These are phyloP conservation scores for Pisolithus orientalis DNA, from an alignment of 768 basidiomycete genomes.

Conservation along the genomic window DNA sequence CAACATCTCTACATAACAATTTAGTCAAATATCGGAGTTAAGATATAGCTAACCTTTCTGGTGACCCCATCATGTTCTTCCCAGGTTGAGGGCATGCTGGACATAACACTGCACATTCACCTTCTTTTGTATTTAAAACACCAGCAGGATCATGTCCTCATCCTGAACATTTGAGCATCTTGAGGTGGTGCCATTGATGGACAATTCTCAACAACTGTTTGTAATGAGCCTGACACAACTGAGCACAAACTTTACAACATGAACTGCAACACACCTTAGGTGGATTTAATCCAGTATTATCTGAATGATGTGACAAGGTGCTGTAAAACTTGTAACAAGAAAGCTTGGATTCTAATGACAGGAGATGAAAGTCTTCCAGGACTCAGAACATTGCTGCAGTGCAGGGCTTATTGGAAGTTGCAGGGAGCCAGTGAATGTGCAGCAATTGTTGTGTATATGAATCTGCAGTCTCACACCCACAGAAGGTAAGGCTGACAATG, in stretches of 20 bases:
- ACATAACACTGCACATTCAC: slow-evolving; percentile 21
- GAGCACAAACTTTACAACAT: not conserved
- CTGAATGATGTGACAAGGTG: too few relatives aligned
- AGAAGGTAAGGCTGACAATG: not conserved
- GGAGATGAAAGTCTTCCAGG: too few relatives aligned
- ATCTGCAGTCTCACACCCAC: not conserved
- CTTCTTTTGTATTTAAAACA: slow-evolving; percentile 12
- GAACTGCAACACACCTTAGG: too few relatives aligned
- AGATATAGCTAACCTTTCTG: too few relatives aligned
- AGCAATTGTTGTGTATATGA: slow-evolving; percentile 10
- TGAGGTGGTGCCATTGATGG: slow-evolving; percentile 17
- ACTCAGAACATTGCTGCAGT: slow-evolving; percentile 3
- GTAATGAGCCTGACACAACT: slow-evolving; percentile 8
- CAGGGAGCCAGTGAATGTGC: slow-evolving; percentile 23
- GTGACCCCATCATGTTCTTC: slow-evolving; percentile 16
- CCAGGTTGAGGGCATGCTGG: slow-evolving; percentile 25
- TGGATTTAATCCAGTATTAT: too few relatives aligned
- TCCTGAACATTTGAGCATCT: slow-evolving; percentile 19
- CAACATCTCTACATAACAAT: not conserved
- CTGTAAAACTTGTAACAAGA: too few relatives aligned
- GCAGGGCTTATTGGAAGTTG: slow-evolving; percentile 21
- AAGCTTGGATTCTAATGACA: too few relatives aligned
- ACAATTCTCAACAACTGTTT: slow-evolving; percentile 9
- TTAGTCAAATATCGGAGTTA: not conserved
- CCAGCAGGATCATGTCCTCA: slow-evolving; percentile 20